Conservation (phyloP, 2,329 filamentous ascomycete species). For the Clonostachys rhizophaga region DNA sequence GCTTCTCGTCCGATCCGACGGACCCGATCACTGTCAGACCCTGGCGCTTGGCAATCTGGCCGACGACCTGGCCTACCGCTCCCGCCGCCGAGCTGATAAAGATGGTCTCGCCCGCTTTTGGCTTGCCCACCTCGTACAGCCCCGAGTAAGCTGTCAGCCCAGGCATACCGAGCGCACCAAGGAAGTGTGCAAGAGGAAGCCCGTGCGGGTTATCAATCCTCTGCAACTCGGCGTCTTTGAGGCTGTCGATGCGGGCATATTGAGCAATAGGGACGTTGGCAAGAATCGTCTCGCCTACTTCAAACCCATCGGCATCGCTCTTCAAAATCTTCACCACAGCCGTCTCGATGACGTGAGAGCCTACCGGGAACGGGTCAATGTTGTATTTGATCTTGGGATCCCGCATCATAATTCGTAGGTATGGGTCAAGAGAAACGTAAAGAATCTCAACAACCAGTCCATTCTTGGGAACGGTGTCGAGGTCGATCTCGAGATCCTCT, state of each 20-base stretch:
- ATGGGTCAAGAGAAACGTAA: conserved; percentile 78
- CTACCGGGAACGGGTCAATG: conserved; percentile 43
- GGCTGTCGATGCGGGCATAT: conserved; percentile 54
- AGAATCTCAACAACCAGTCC: conserved; percentile 69
- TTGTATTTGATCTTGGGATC: conserved; percentile 58
- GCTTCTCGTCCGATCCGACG: conserved; percentile 64
- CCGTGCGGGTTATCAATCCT: conserved; percentile 65
- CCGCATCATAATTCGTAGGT: conserved; percentile 79
- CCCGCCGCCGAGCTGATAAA: conserved; percentile 75
- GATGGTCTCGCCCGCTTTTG: conserved; percentile 64
- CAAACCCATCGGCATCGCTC: conserved; percentile 58
- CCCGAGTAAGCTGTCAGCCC: conserved; percentile 69
- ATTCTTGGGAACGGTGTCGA: conserved; percentile 45
- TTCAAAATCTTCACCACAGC: conserved; percentile 66
- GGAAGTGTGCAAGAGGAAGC: conserved; percentile 60
- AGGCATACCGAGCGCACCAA: conserved; percentile 61
- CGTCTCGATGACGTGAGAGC: conserved; percentile 59
- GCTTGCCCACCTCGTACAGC: conserved; percentile 58
- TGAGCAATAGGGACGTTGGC: conserved; percentile 58
- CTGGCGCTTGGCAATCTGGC: conserved; percentile 78
- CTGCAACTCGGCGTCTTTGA: conserved; percentile 31
- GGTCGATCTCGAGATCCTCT: conserved; percentile 58
- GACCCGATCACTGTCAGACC: conserved; percentile 77
- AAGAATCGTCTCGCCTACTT: conserved; percentile 62
- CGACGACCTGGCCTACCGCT: conserved; percentile 73